Evolutionary conservation across 345 rosid species (phyloP).

Genomic region (Eutrema yunnanense): DNA sequence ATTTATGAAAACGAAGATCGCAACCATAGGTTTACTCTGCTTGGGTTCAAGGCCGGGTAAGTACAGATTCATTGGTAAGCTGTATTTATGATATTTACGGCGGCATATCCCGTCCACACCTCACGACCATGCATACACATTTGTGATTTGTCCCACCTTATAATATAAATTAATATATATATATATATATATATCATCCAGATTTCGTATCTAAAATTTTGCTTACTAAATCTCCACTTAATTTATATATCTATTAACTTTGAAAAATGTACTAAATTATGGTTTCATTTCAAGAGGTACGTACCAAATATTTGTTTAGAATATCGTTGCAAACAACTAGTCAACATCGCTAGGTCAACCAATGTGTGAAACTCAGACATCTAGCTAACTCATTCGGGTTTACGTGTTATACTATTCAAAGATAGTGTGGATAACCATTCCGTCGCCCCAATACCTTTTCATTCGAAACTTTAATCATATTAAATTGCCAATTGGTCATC

Average conservation of each 20-base stretch:
- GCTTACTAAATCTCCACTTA: neutral
- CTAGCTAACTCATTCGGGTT: neutral
- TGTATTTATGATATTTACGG: neutral
- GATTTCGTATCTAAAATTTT: neutral
- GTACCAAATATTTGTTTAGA: neutral
- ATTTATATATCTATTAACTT: neutral
- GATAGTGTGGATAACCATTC: neutral
- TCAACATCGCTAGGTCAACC: conserved; percentile 6
- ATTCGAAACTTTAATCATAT: no score
- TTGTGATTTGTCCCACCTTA: conserved; percentile 11
- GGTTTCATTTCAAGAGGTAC: neutral
- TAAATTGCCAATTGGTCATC: no score
- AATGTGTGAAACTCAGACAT: neutral
- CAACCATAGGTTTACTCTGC: no score
- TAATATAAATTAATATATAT: neutral
- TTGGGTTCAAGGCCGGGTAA: neutral
- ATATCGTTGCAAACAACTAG: neutral
- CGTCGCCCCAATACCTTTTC: no score
- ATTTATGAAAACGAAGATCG: no score
- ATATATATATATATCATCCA: no score
- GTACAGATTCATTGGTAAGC: neutral
- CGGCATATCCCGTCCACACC: conserved; percentile 28
- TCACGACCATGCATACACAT: neutral
- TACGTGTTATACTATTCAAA: neutral
- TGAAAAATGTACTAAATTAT: neutral